Evolutionary conservation across 371 early-diverging fungal species (phyloP), one percentile per base, ranked within the genome.

Genomic region (Phascolomyces articulosus): DNA sequence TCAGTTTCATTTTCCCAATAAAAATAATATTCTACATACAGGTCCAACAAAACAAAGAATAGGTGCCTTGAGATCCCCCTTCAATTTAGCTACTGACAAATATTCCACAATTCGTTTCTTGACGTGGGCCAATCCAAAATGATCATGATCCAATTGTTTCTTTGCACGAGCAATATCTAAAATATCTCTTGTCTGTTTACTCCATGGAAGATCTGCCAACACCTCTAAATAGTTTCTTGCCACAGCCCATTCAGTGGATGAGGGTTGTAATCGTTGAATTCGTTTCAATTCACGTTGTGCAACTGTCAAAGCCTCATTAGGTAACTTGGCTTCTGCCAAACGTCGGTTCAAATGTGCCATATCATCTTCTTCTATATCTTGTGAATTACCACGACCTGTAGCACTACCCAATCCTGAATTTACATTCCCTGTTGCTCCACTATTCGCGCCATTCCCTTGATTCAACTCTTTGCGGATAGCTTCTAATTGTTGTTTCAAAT

Each of bases 21-120:
- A 18, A 13, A 13, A 34, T 44, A 1, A 13, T 44, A 3, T n/a
- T 13, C 15, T 58, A 69, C 77, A 66, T 77, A 77, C 82, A 40
- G 85, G 88, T 8, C 96, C 96, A 27, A 89, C 77, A 62, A 95
- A 87, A 64, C 93, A 93, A 54, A 95, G 68, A 28, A 95, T 95
- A n/a, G 94, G 94, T 0, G 93, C 93, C 61, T 87, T 88, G 64
- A 93, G 67, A 73, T 91, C 89, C 8, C 88, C 83, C 49, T 90
- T 93, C 41, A 87, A 64, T 71, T 95, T 94, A 34, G 90, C 80
- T 0, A 95, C 93, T 10, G 96, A 91, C 24, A 95, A 69, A 66
- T 89, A 94, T 66, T 94, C 94, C 53, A 96, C 70, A 21, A 96
- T 90, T 20, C 95, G 79, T 60, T 84, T 87, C 73, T 96, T 95